phyloP scores from a whole-genome alignment of 2,329 filamentous ascomycete species.

The Epicoccum sorghinum region DNA sequence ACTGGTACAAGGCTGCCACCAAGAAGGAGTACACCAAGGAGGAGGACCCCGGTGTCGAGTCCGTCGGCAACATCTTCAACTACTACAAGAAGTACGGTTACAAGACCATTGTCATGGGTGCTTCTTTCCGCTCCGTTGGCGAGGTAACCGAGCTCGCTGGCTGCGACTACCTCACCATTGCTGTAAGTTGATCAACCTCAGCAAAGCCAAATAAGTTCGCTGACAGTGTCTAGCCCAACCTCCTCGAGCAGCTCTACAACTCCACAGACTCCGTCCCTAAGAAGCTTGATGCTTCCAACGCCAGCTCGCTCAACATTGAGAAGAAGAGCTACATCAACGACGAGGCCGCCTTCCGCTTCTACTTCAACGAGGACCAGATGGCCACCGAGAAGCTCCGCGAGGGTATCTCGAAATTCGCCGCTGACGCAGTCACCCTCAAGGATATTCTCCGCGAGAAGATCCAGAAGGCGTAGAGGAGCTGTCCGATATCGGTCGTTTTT shows the following conservation, averaged over 20 bases:
- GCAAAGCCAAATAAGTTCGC: not conserved
- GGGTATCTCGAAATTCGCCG: constrained; percentile 99
- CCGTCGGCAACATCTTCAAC: constrained; percentile 94
- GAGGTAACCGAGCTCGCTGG: constrained; percentile 98
- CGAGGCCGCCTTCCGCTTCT: constrained; percentile 93
- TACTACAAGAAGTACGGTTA: constrained; percentile 99
- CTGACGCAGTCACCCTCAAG: constrained; percentile 94
- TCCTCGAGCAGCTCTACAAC: constrained; percentile 93
- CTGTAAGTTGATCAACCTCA: constrained; percentile 60
- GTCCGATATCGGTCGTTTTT: constrained; percentile 35
- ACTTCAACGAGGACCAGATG: constrained; percentile 99
- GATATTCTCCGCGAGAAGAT: constrained; percentile 89
- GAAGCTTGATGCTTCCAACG: constrained; percentile 81
- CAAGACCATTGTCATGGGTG: constrained; percentile 99
- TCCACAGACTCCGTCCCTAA: constrained; percentile 80
- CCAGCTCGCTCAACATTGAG: constrained; percentile 73
- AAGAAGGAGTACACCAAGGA: constrained; percentile 91
- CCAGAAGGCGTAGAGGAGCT: constrained; percentile 39
- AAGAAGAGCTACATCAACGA: constrained; percentile 91
- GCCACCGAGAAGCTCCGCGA: constrained; percentile 98
- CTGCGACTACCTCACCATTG: constrained; percentile 98
- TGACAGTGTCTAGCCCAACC: constrained; percentile 68
- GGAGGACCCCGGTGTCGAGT: constrained; percentile 95
- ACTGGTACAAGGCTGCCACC: constrained; percentile 97
- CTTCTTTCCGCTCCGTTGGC: constrained; percentile 93